Conservation (phyloP, 148 eudicot genomes). For the Bassia scoparia region DNA sequence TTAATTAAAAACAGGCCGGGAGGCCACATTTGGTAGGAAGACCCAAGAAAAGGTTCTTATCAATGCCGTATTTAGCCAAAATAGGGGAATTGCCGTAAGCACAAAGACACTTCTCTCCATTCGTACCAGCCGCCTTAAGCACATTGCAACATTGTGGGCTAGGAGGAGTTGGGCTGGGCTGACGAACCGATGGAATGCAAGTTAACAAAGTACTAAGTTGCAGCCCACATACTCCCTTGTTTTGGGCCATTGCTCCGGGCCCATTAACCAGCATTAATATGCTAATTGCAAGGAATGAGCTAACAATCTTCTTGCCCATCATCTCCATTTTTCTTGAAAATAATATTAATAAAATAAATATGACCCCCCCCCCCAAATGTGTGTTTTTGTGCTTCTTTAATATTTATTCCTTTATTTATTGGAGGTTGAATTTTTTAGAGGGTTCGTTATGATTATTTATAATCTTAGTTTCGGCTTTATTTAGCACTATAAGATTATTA, state of each 20-base stretch:
- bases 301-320: background rate
- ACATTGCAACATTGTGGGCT: constrained; percentile 10
- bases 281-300: constrained; percentile 5
- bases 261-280: background rate
- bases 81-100: constrained; percentile 7
- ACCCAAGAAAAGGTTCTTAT: constrained; percentile 16
- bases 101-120: background rate
- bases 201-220: background rate
- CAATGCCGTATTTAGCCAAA: background rate
- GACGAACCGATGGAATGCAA: background rate
- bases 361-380: background rate
- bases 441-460: too few species aligned
- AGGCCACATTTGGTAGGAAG: constrained; percentile 18
- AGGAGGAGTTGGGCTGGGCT: constrained; percentile 16
- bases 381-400: background rate
- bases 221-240: background rate
- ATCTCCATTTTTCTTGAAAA: constrained; percentile 7
- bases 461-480: too few species aligned
- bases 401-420: too few species aligned
- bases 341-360: too few species aligned
- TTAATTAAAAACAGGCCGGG: background rate
- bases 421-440: too few species aligned
- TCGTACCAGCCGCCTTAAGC: background rate
- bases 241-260: background rate
- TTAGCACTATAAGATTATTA: too few species aligned